Evolutionary conservation across 768 basidiomycete species (phyloP).

Genomic region (Panaeolus papilionaceus): DNA sequence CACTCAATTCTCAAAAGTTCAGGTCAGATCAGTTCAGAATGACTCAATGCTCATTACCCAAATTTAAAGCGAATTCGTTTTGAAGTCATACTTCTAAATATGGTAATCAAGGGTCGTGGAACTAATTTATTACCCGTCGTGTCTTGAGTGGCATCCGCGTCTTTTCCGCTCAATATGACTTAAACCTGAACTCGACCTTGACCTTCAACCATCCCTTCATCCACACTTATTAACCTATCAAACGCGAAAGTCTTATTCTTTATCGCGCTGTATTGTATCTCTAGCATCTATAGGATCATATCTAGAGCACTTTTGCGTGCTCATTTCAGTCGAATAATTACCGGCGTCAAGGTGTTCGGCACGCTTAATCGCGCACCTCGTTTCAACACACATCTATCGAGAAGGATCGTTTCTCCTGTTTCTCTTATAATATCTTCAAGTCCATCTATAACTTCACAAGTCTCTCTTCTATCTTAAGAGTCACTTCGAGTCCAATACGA

Average conservation of each 20-base stretch:
- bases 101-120: conserved; percentile 5
- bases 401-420: neutral
- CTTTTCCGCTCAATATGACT: neutral
- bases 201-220: neutral
- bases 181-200: neutral
- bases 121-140: neutral
- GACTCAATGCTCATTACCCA: no score
- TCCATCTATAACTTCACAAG: neutral
- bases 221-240: neutral
- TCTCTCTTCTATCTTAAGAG: neutral
- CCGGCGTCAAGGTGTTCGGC: neutral
- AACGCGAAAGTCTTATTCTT: neutral
- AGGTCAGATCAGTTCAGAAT: no score
- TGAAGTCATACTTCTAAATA: neutral
- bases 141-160: neutral
- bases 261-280: neutral
- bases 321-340: neutral
- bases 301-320: neutral
- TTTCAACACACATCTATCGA: neutral
- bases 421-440: neutral
- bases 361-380: neutral
- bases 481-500: neutral
- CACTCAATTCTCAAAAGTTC: no score
- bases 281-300: neutral
- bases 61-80: no score